Evolutionary conservation across 805 yeast genomes (phyloP).

Genomic region (Pichia exigua): DNA sequence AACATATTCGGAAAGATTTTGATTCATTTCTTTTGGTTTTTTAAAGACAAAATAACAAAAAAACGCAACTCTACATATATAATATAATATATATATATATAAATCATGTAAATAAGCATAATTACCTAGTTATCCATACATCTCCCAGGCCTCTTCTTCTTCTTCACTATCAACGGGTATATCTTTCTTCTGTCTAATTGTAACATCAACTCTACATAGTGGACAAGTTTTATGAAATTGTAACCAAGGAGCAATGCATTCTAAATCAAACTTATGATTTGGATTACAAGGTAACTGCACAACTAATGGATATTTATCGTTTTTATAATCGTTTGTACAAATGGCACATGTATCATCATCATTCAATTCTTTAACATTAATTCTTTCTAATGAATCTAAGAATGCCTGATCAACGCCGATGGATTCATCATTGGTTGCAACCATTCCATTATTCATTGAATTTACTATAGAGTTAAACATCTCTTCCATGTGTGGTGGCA

Average conservation of each 20-base stretch:
- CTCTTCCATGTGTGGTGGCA: conserved; percentile 3
- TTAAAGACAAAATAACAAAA: too few species aligned
- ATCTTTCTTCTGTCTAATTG: conserved; percentile 37
- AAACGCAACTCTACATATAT: not conserved
- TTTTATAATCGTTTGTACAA: conserved; percentile 65
- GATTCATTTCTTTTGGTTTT: not conserved
- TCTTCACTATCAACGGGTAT: conserved; percentile 41
- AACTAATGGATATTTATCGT: conserved; percentile 71
- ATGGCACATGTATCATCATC: conserved; percentile 69
- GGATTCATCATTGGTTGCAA: conserved; percentile 1
- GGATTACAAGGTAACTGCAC: conserved; percentile 64
- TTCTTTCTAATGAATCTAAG: conserved; percentile 71
- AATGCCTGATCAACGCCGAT: conserved; percentile 60
- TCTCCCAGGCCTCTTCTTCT: conserved; percentile 68
- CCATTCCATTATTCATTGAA: conserved; percentile 1
- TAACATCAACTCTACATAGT: conserved; percentile 68
- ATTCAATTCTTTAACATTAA: conserved; percentile 35
- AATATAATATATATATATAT: not conserved
- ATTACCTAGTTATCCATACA: conserved; percentile 49
- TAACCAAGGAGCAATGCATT: conserved; percentile 89
- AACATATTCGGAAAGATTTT: not conserved
- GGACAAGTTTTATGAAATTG: conserved; percentile 73
- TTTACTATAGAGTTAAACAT: conserved; percentile 8
- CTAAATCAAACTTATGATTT: conserved; percentile 75
- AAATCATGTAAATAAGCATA: not conserved